Conservation (phyloP, 306 rosid species). For the Senna tora region DNA sequence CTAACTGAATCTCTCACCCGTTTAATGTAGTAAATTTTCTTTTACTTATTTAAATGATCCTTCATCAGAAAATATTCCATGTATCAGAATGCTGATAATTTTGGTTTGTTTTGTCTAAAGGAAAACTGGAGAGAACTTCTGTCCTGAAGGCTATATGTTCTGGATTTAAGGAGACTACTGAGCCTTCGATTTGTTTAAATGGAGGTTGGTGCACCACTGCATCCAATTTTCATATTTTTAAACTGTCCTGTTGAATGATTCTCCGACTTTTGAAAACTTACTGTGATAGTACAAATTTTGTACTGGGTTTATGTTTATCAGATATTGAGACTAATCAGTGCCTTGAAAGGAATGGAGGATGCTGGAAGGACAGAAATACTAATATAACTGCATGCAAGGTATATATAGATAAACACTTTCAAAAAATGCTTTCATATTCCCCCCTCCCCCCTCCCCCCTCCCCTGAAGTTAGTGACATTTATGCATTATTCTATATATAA, state of each 20-base stretch:
- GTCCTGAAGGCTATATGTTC: slow-evolving; percentile 85
- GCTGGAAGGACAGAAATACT: slow-evolving; percentile 63
- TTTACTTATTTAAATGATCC: neutral
- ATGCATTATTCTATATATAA: neutral
- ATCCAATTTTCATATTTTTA: neutral
- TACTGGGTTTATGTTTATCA: slow-evolving; percentile 40
- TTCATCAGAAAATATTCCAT: slow-evolving; percentile 4
- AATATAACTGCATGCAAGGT: slow-evolving; percentile 95
- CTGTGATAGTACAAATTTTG: neutral
- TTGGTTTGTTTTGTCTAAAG: slow-evolving; percentile 47
- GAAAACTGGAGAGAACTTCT: slow-evolving; percentile 83
- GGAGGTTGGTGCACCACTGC: slow-evolving; percentile 58
- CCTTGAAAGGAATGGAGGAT: slow-evolving; percentile 80
- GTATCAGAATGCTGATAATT: slow-evolving; percentile 35
- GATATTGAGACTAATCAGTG: slow-evolving; percentile 91
- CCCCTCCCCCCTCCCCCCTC: too few species aligned
- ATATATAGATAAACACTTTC: slow-evolving; percentile 27
- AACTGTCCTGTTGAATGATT: slow-evolving; percentile 1
- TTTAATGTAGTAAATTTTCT: neutral
- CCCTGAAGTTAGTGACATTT: neutral
- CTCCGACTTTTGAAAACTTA: slow-evolving; percentile 7
- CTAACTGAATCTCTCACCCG: slow-evolving; percentile 15
- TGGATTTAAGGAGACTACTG: slow-evolving; percentile 83
- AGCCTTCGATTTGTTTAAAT: slow-evolving; percentile 76
- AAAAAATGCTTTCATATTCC: neutral